Conservation (phyloP, 805 yeast species). For the Metschnikowia cubensis region DNA sequence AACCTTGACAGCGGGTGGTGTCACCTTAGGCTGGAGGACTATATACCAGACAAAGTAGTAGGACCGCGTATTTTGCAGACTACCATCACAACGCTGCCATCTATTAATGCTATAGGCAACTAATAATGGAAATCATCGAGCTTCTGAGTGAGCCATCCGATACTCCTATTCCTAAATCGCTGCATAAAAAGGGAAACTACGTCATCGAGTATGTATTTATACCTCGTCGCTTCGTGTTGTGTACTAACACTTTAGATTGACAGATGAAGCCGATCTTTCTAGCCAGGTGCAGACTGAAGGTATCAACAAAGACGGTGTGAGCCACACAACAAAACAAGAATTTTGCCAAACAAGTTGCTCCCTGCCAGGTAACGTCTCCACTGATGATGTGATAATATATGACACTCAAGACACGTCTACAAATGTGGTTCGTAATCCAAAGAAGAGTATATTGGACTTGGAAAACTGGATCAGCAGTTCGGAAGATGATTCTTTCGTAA, state of each 20-base stretch:
- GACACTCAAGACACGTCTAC: not conserved
- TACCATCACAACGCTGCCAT: not conserved
- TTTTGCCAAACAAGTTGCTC: not conserved
- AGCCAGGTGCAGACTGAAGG: not conserved
- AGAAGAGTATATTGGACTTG: conserved; percentile 13
- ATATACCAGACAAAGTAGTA: not conserved
- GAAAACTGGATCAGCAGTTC: conserved; percentile 19
- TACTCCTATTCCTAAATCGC: not conserved
- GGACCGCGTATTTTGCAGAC: conserved; percentile 2
- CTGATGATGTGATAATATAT: not conserved
- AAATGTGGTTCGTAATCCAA: not conserved
- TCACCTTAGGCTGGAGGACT: not conserved
- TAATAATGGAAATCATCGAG: conserved; percentile 14
- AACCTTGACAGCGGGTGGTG: not conserved
- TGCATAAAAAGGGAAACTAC: not conserved
- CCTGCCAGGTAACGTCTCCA: not conserved
- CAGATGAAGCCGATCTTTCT: conserved; percentile 3
- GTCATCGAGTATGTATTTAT: conserved; percentile 12
- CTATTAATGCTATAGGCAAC: not conserved
- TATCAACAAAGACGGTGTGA: not conserved
- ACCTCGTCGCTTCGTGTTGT: not conserved
- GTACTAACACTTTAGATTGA: conserved; percentile 5
- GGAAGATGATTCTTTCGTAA: conserved; percentile 14
- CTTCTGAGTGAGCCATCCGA: conserved; percentile 15
- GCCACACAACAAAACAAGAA: not conserved